Percentiles rank a stretch among this genome's conserved stretches.
Conservation (phyloP, 352 stramenopile species). For the Phytopythium chamaehyphon region DNA sequence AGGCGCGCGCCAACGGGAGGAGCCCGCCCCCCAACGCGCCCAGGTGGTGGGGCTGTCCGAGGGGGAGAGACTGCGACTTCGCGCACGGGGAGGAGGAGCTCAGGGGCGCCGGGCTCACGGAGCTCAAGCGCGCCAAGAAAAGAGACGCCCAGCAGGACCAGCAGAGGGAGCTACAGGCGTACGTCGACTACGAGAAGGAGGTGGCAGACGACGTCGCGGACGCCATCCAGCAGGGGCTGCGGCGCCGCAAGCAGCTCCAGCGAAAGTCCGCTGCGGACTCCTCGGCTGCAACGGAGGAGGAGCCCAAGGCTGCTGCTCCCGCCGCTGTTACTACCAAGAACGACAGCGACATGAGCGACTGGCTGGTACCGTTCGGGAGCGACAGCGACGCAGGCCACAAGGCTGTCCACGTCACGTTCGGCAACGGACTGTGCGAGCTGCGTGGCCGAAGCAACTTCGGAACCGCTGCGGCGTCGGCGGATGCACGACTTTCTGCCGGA, state of each 20-base stretch:
- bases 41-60: slow-evolving; percentile 79
- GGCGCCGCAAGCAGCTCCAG: slow-evolving; percentile 28
- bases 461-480: slow-evolving; percentile 49
- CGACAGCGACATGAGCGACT: slow-evolving; percentile 19
- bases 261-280: background rate
- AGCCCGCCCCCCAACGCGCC: slow-evolving; percentile 42
- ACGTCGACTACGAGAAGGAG: slow-evolving; percentile 72
- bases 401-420: slow-evolving; percentile 42
- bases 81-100: slow-evolving; percentile 80
- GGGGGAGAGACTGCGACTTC: slow-evolving; percentile 79
- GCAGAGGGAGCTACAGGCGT: slow-evolving; percentile 58
- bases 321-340: slow-evolving; percentile 9
- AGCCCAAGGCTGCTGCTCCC: background rate
- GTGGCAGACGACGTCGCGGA: slow-evolving; percentile 62
- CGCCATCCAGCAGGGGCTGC: slow-evolving; percentile 61
- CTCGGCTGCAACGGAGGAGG: background rate
- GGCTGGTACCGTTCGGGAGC: slow-evolving; percentile 41
- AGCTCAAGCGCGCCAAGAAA: slow-evolving; percentile 71
- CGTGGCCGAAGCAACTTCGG: slow-evolving; percentile 74
- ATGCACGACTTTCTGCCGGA: slow-evolving; percentile 38
- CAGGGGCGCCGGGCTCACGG: slow-evolving; percentile 51
- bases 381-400: slow-evolving; percentile 10
- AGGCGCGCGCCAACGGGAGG: slow-evolving; percentile 46
- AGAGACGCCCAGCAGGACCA: slow-evolving; percentile 47
- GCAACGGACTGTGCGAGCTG: slow-evolving; percentile 69